Base-by-base conservation (phyloP, 257 asterid species). In the Solanum chiquidenum region DNA sequence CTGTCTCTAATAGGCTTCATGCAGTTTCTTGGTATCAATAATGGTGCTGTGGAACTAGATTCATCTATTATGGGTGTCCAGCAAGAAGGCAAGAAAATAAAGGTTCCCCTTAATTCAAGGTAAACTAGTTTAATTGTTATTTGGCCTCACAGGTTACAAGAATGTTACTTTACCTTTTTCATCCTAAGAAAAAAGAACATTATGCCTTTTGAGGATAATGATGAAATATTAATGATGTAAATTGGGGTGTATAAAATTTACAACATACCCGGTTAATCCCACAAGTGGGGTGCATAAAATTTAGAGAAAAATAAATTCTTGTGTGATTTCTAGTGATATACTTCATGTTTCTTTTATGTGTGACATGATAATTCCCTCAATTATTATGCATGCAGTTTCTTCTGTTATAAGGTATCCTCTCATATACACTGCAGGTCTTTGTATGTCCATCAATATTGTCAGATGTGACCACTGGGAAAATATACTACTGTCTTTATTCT, bases 21-120 rank as follows among this genome's bases (percentile, higher is more conserved):
- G 94, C 98, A 97, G 99, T 91, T 94, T 91, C 96, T 97, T 94
- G 95, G 96, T 86, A 77, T 96, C 90, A 95, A 88, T 86, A 95
- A 97, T 91, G 99, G 99, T 90, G 96, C 98, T 40, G 94, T 94
- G 92, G 99, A 97, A 92, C 89, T 97, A 35, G 98, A 97, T 92
- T 89, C 98, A 64, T 92, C 98, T 69, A 88, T 97, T 87, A 96
- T 97, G 99, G 98, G 99, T 90, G 92, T 27, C 88, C 96, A 94
- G 92, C 95, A 96, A 92, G 99, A 95, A 38, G 99, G 96, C 88
- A 97, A 93, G 92, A 96, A 94, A 92, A 90, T 91, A 11, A 97
- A 97, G 93, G 95, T 97, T 89, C 99, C 99, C 86, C 95, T 97
- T 33, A 97, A 97, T 92, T 95, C 99, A 55, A 97, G 98, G 99